Conservation (phyloP, 148 eudicot species). For the Bassia scoparia region DNA sequence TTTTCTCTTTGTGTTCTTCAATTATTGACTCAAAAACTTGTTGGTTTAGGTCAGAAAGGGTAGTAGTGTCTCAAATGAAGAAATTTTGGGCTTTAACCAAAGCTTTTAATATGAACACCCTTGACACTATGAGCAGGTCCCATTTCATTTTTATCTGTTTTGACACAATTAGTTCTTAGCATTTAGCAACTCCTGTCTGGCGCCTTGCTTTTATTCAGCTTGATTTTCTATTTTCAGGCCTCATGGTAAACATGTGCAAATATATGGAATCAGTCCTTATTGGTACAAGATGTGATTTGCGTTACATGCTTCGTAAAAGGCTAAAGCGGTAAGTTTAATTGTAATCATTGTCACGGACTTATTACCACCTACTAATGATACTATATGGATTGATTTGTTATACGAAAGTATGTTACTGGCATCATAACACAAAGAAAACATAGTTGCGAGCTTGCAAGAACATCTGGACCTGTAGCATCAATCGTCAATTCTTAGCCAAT, state of each 20-base stretch:
- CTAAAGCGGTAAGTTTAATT: conserved; percentile 48
- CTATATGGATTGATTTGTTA: too few relatives aligned
- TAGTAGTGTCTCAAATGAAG: conserved; percentile 68
- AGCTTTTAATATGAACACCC: conserved; percentile 76
- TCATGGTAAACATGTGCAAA: conserved; percentile 88
- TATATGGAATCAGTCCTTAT: conserved; percentile 74
- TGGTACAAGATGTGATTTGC: conserved; percentile 78
- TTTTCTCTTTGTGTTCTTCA: not conserved
- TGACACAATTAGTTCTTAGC: conserved; percentile 2
- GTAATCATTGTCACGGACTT: not conserved
- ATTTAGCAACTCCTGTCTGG: conserved; percentile 20
- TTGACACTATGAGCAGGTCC: conserved; percentile 87
- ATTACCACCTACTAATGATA: too few relatives aligned
- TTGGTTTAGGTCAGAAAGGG: conserved; percentile 66
- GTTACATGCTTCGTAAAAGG: conserved; percentile 71
- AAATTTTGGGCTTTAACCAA: conserved; percentile 76
- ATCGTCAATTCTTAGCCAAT: too few relatives aligned
- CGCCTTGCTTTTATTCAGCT: conserved; percentile 7
- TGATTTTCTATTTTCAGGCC: conserved; percentile 45
- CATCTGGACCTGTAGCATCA: too few relatives aligned
- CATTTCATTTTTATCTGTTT: not conserved
- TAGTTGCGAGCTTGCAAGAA: too few relatives aligned
- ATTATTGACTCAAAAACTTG: not conserved
- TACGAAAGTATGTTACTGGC: too few relatives aligned
- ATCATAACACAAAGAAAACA: too few relatives aligned